phyloP scores from a whole-genome alignment of 2,329 filamentous ascomycete genomes.

The Emmonsia crescens region DNA sequence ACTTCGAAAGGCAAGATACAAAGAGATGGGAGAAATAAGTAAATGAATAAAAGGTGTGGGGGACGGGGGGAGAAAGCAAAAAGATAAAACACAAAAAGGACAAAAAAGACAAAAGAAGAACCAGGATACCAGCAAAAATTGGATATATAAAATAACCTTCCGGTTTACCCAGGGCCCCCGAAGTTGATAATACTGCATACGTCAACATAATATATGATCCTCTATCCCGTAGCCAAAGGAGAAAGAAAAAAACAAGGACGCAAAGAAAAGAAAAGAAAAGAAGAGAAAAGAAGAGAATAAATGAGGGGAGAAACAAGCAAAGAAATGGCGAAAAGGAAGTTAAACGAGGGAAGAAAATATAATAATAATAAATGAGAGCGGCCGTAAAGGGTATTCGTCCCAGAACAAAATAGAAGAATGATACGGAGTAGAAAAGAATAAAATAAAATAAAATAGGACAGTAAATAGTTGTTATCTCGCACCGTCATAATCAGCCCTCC shows the following conservation, averaged over 20 bases:
- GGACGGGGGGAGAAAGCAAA: neutral
- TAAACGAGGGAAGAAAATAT: neutral
- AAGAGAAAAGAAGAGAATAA: neutral
- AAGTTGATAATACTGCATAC: neutral
- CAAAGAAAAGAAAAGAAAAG: neutral
- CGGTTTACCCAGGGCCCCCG: neutral
- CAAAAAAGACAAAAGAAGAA: neutral
- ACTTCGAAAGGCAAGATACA: neutral
- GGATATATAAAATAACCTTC: neutral
- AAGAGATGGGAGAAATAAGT: neutral
- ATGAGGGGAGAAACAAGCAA: neutral
- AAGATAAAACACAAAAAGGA: neutral
- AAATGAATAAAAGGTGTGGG: too few species aligned
- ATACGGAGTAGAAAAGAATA: constrained; percentile 3
- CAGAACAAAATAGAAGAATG: neutral
- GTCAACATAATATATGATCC: neutral
- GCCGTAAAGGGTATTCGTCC: constrained; percentile 1
- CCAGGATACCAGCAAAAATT: neutral
- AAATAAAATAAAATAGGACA: neutral
- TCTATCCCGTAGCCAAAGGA: neutral
- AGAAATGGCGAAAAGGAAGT: neutral
- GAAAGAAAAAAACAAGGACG: neutral
- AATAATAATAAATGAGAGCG: neutral
- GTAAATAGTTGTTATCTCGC: neutral
- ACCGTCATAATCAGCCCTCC: constrained; percentile 7